These are phyloP conservation scores for Claviceps pazoutovae DNA, from an alignment of 2,329 filamentous ascomycete species.

Conservation along the genomic window DNA sequence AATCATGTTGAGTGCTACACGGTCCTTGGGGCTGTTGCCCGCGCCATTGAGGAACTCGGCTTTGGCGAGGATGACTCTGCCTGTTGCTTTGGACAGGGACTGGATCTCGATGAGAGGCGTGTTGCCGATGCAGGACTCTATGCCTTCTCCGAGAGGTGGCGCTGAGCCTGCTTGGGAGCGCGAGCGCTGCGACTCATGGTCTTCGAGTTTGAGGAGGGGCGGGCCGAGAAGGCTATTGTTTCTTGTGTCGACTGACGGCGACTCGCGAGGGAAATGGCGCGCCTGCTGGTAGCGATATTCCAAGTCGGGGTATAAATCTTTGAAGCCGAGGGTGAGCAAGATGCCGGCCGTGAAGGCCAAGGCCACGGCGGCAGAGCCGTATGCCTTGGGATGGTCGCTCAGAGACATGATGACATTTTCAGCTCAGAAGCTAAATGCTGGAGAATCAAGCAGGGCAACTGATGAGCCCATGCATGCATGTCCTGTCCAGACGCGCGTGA, in stretches of 20 bases:
- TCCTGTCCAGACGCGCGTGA: neutral
- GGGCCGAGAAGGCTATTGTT: constrained; percentile 31
- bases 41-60: constrained; percentile 94
- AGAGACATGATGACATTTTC: constrained; percentile 34
- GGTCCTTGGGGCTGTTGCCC: constrained; percentile 86
- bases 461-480: neutral
- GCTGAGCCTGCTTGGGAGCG: neutral
- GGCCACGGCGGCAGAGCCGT: constrained; percentile 51
- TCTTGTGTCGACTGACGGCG: constrained; percentile 14
- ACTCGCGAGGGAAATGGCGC: constrained; percentile 9
- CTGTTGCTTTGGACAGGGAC: constrained; percentile 73
- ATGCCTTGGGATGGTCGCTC: constrained; percentile 46
- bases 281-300: constrained; percentile 47
- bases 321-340: constrained; percentile 61
- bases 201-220: constrained; percentile 38
- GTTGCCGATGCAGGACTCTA: constrained; percentile 86
- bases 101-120: constrained; percentile 80
- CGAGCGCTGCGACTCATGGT: constrained; percentile 29
- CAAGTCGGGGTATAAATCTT: constrained; percentile 65
- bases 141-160: constrained; percentile 42
- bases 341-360: constrained; percentile 67
- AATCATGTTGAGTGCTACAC: constrained; percentile 87
- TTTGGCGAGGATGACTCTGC: constrained; percentile 82
- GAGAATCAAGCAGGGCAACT: neutral
- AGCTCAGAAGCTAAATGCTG: no score